Evolutionary conservation across 176 grass and related monocot genomes (phyloP).

Genomic region (Bromus sterilis): DNA sequence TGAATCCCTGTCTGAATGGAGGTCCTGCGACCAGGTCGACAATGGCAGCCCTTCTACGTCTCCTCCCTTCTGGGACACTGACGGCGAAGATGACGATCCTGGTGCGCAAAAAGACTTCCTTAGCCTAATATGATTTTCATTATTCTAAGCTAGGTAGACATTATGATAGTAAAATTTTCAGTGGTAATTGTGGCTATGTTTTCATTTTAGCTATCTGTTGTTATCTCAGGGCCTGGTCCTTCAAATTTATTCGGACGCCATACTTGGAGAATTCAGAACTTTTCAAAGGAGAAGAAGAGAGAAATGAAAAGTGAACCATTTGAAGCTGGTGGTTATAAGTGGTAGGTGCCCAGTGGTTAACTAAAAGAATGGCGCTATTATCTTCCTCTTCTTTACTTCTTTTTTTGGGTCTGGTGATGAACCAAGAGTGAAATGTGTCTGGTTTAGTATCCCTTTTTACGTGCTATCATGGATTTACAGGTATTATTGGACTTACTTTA

Average conservation of each 20-base stretch:
- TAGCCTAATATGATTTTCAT: neutral
- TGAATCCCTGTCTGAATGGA: slow-evolving; percentile 48
- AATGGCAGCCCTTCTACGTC: slow-evolving; percentile 73
- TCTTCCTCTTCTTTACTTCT: neutral
- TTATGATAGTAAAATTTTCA: slow-evolving; percentile 7
- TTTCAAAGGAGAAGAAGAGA: slow-evolving; percentile 88
- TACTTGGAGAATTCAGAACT: slow-evolving; percentile 94
- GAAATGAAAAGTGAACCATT: slow-evolving; percentile 91
- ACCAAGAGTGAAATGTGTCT: neutral
- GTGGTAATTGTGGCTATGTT: neutral
- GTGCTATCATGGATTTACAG: neutral
- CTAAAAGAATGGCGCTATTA: slow-evolving; percentile 15
- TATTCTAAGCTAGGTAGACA: neutral
- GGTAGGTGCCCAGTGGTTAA: slow-evolving; percentile 37
- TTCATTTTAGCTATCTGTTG: slow-evolving; percentile 25
- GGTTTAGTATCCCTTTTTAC: neutral
- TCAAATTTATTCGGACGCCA: slow-evolving; percentile 61
- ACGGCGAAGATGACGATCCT: slow-evolving; percentile 55
- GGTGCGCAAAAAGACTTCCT: slow-evolving; percentile 8
- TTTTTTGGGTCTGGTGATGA: slow-evolving; percentile 11
- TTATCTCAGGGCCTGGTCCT: slow-evolving; percentile 67
- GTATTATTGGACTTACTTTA: slow-evolving; percentile 6
- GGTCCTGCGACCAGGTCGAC: slow-evolving; percentile 54
- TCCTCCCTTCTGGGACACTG: slow-evolving; percentile 64
- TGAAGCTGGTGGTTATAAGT: slow-evolving; percentile 95